Evolutionary conservation across 495 filamentous ascomycete species (phyloP).

Genomic region (Talaromyces adpressus): DNA sequence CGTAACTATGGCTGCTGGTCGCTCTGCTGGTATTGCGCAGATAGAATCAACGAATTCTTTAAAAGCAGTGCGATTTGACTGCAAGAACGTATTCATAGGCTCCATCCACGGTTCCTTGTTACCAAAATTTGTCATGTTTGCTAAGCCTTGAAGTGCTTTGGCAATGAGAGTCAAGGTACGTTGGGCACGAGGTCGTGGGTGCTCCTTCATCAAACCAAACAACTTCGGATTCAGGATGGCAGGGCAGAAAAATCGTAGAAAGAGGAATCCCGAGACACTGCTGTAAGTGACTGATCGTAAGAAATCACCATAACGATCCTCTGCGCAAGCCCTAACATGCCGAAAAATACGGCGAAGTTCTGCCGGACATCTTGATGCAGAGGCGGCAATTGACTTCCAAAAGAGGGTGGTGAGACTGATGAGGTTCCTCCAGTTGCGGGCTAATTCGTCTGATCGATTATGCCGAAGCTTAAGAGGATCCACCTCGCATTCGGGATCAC

Average conservation of each 20-base stretch:
- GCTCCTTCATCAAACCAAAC: constrained; percentile 88
- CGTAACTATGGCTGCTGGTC: constrained; percentile 55
- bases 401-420: constrained; percentile 70
- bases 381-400: constrained; percentile 75
- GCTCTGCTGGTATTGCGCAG: constrained; percentile 72
- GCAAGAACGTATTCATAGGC: constrained; percentile 75
- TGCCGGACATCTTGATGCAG: constrained; percentile 65
- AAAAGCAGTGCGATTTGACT: constrained; percentile 53
- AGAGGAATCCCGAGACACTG: constrained; percentile 93
- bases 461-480: constrained; percentile 66
- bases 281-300: constrained; percentile 89
- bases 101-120: constrained; percentile 99
- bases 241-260: constrained; percentile 92
- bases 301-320: constrained; percentile 96
- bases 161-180: constrained; percentile 89
- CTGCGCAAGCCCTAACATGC: constrained; percentile 87
- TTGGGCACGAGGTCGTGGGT: constrained; percentile 79
- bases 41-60: constrained; percentile 82
- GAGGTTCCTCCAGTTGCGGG: constrained; percentile 77
- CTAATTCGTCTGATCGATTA: constrained; percentile 62
- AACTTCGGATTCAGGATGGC: constrained; percentile 95
- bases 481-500: constrained; percentile 89
- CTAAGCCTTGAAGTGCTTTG: constrained; percentile 91
- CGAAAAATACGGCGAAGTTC: constrained; percentile 85
- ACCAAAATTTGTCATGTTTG: constrained; percentile 89